phyloP scores from a whole-genome alignment of 1,284 basidiomycete genomes.

The Tilletia setariae region DNA sequence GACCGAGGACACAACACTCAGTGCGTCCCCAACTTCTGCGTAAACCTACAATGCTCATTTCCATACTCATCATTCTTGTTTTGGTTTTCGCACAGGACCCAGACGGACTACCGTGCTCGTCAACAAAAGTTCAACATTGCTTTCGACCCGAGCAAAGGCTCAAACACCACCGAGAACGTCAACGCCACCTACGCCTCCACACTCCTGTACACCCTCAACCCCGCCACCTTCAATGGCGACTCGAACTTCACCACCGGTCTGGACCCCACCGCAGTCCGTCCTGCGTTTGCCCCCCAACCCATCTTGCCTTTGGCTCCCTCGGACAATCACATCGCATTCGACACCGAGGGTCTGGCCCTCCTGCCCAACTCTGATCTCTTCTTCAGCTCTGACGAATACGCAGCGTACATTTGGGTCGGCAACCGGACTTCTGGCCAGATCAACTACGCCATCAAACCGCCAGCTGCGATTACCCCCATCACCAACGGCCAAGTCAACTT shows the following conservation, averaged over 20 bases:
- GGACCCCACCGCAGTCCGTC: conserved; percentile 56
- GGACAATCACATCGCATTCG: conserved; percentile 61
- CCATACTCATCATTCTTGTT: not conserved
- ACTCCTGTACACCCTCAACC: conserved; percentile 55
- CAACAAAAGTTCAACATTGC: conserved; percentile 1
- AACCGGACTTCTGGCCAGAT: conserved; percentile 58
- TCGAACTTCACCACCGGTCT: conserved; percentile 62
- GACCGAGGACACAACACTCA: conserved; percentile 13
- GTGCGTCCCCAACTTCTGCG: not conserved
- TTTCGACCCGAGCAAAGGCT: conserved; percentile 2
- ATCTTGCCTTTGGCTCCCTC: conserved; percentile 45
- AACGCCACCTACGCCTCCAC: conserved; percentile 27
- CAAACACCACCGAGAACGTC: conserved; percentile 4
- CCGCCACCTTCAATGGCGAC: conserved; percentile 7
- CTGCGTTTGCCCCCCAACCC: conserved; percentile 23
- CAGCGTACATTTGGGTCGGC: conserved; percentile 67
- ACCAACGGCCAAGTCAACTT: conserved; percentile 62
- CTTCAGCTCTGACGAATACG: conserved; percentile 69
- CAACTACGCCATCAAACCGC: conserved; percentile 64
- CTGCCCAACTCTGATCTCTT: conserved; percentile 60
- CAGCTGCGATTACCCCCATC: conserved; percentile 61
- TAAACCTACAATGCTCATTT: not conserved
- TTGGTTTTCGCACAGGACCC: not conserved
- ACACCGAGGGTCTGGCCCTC: conserved; percentile 65
- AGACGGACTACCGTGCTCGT: conserved; percentile 12